phyloP scores from a whole-genome alignment of 1,139 yeast species.

The Yamadazyma siamensis region DNA sequence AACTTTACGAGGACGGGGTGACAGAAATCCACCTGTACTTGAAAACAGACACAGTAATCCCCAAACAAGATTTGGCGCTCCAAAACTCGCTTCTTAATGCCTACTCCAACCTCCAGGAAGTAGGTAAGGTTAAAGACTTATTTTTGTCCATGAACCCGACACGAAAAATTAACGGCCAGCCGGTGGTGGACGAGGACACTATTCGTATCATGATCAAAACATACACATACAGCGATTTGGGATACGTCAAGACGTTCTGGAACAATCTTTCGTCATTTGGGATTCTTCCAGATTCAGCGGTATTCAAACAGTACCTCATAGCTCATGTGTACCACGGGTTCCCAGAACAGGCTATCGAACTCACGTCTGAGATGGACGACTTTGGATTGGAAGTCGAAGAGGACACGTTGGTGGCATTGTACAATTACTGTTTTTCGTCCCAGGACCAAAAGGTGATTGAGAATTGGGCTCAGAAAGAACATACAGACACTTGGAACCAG shows the following conservation, averaged over 20 bases:
- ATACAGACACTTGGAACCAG: slow-evolving; percentile 48
- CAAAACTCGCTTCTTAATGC: slow-evolving; percentile 67
- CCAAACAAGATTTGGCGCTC: slow-evolving; percentile 53
- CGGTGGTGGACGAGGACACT: slow-evolving; percentile 56
- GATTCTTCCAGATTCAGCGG: slow-evolving; percentile 52
- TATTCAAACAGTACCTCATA: slow-evolving; percentile 61
- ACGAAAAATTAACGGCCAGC: slow-evolving; percentile 45
- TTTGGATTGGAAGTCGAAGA: slow-evolving; percentile 48
- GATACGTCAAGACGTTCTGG: slow-evolving; percentile 65
- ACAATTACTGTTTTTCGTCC: slow-evolving; percentile 58
- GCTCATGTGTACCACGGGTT: slow-evolving; percentile 74
- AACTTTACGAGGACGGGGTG: slow-evolving; percentile 65
- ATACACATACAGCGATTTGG: slow-evolving; percentile 55
- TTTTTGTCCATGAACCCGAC: slow-evolving; percentile 58
- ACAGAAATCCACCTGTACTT: slow-evolving; percentile 61
- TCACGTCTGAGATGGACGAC: slow-evolving; percentile 49
- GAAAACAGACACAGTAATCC: slow-evolving; percentile 60
- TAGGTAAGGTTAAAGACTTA: slow-evolving; percentile 56
- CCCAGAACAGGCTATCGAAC: slow-evolving; percentile 53
- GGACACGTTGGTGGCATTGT: slow-evolving; percentile 53
- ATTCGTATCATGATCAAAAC: slow-evolving; percentile 71
- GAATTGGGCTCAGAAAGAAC: slow-evolving; percentile 49
- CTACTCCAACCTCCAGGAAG: slow-evolving; percentile 60
- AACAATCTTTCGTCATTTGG: slow-evolving; percentile 53
- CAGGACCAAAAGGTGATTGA: slow-evolving; percentile 46